phyloP scores from a whole-genome alignment of 1,284 basidiomycete species.

The Apiotrichum porosum region DNA sequence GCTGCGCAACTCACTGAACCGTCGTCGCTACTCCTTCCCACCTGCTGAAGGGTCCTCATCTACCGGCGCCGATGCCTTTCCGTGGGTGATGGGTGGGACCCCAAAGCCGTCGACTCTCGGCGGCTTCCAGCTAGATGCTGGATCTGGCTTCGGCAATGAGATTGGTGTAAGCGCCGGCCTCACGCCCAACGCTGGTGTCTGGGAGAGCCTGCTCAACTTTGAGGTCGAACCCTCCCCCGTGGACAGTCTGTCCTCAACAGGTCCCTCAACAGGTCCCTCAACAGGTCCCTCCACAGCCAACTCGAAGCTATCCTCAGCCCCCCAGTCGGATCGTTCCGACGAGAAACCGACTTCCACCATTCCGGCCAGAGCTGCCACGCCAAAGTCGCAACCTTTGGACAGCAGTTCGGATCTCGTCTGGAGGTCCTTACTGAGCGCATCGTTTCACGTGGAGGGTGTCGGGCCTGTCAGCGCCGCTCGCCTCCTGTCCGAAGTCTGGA shows the following conservation, averaged over 20 bases:
- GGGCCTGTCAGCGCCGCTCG: constrained; percentile 32
- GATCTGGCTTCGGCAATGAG: constrained; percentile 7
- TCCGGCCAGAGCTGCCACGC: not conserved
- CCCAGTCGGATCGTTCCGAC: no score
- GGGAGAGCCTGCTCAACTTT: constrained; percentile 32
- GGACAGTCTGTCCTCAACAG: no score
- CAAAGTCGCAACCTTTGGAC: constrained; percentile 5
- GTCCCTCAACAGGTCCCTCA: no score
- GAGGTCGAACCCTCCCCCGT: constrained; percentile 5
- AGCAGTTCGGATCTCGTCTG: constrained; percentile 11
- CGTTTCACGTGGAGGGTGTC: constrained; percentile 40
- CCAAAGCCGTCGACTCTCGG: not conserved
- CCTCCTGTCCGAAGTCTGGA: constrained; percentile 41
- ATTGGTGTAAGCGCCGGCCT: not conserved
- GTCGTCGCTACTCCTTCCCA: constrained; percentile 29
- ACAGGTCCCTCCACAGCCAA: no score
- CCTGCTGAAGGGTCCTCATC: constrained; percentile 21
- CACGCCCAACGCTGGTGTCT: constrained; percentile 5
- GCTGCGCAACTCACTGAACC: constrained; percentile 11
- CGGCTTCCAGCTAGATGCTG: not conserved
- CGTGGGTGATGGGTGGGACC: constrained; percentile 19
- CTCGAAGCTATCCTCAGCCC: no score
- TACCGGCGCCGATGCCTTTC: constrained; percentile 14
- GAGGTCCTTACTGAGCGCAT: constrained; percentile 32
- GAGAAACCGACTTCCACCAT: not conserved